These are phyloP conservation scores for Punctularia strigosozonata DNA, from an alignment of 768 basidiomycete genomes.

Conservation along the genomic window DNA sequence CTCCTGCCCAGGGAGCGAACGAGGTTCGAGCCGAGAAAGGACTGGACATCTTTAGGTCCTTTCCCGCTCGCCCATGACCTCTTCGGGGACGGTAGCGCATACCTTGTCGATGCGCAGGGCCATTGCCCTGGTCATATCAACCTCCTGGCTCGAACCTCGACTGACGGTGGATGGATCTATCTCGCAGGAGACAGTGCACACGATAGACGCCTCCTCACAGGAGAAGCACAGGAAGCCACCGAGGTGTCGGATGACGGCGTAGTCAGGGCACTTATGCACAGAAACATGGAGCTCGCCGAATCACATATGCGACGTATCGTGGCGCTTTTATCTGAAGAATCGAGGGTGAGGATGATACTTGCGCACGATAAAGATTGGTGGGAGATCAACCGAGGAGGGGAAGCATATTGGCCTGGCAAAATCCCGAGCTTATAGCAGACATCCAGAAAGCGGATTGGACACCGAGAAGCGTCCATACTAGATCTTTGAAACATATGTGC, in stretches of 20 bases:
- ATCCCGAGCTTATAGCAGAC: too few species aligned
- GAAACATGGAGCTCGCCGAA: too few species aligned
- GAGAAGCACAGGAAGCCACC: constrained; percentile 27
- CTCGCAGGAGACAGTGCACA: constrained; percentile 48
- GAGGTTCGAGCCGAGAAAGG: constrained; percentile 16
- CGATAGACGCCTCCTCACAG: constrained; percentile 37
- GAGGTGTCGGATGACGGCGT: constrained; percentile 28
- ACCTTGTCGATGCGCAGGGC: constrained; percentile 42
- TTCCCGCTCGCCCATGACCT: constrained; percentile 40
- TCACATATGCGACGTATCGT: constrained; percentile 29
- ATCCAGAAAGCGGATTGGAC: too few species aligned
- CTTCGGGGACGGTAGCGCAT: constrained; percentile 47
- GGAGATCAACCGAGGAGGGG: constrained; percentile 27
- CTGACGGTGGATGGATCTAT: constrained; percentile 42
- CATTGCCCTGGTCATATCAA: constrained; percentile 47
- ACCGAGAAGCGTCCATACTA: too few species aligned
- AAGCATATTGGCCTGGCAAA: constrained; percentile 23
- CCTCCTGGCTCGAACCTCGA: constrained; percentile 39
- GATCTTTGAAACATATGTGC: too few species aligned
- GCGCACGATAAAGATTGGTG: constrained; percentile 48
- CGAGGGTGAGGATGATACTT: constrained; percentile 33
- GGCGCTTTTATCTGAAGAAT: constrained; percentile 20
- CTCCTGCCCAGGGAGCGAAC: constrained; percentile 28
- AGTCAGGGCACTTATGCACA: too few species aligned
- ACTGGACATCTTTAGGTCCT: constrained; percentile 26